Base-by-base conservation (phyloP, 1,284 basidiomycete genomes). In the Leccinum subspadiceum region DNA sequence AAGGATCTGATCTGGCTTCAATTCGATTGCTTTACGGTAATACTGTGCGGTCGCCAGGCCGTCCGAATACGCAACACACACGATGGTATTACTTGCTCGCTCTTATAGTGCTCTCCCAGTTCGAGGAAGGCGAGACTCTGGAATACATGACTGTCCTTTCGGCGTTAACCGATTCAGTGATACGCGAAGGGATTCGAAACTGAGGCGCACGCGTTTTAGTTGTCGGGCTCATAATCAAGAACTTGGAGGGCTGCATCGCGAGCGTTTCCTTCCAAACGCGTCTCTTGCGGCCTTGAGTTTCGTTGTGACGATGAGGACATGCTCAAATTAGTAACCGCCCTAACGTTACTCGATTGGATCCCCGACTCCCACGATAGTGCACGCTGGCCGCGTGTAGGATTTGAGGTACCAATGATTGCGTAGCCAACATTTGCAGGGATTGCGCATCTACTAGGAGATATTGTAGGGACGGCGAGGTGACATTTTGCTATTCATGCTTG, bases 201-300 rank as follows among this genome's bases (percentile, higher is more conserved):
- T 48, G 26, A 15, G 52, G 79, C 89, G 71, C 72, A 95, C 92
- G 88, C 90, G 66, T 89, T 87, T 66, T 93, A 92, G 69, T 90
- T 92, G 52, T 85, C 83, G 4, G 89, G 81, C 61, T 93, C 92
- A 65, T 85, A 87, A 49, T 89, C 86, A 37, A 92, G 76, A 12
- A 85, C 85, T 61, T 86, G 81, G 24, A 80, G 74, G 10, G 87
- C 84, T 29, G 87, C 82, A 63, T 85, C 81, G 64, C 84, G 85
- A 6, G 93, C 94, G 86, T 70, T 92, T 92, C 70, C 86, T 88
- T 8, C 77, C 78, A n/a, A 96, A 75, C 7, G 86, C 83, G 44
- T 91, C 87, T 62, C 90, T 85, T 17, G 94, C 89, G n/a, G 82
- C 77, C 75, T 96, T 96, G 66, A 96, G 80, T 70, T 89, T 92